A percentile compares a stretch with the other conserved stretches of the same genome.
Evolutionary conservation across 441 rosid genomes (phyloP).

Genomic region (Biscutella laevigata): DNA sequence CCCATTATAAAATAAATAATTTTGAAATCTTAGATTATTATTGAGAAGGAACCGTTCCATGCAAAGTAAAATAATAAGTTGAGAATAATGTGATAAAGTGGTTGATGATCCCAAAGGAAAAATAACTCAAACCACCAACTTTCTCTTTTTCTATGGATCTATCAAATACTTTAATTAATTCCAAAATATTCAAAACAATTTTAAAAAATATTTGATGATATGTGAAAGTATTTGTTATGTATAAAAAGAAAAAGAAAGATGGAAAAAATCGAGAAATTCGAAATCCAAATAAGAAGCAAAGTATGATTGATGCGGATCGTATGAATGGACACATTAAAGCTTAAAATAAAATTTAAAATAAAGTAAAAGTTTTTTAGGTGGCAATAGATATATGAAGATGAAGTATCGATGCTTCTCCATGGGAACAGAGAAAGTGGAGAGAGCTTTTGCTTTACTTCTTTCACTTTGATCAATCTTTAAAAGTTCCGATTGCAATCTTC

Average conservation of each 20-base stretch:
- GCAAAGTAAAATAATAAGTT: slow-evolving; percentile 18
- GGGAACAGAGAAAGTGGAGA: slow-evolving; percentile 51
- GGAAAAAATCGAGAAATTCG: slow-evolving; percentile 27
- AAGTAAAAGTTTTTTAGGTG: slow-evolving; percentile 19
- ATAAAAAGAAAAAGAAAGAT: slow-evolving; percentile 17
- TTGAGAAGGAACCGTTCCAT: slow-evolving; percentile 16
- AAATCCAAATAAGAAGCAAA: slow-evolving; percentile 58
- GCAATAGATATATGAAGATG: slow-evolving; percentile 29
- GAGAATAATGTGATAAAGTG: slow-evolving; percentile 16
- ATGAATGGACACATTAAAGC: slow-evolving; percentile 30
- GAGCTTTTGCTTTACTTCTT: slow-evolving; percentile 52
- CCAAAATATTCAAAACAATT: too few relatives aligned
- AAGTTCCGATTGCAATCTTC: slow-evolving; percentile 30
- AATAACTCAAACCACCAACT: slow-evolving; percentile 14
- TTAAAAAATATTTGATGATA: slow-evolving; percentile 1
- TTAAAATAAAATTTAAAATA: slow-evolving; percentile 14
- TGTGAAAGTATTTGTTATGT: slow-evolving; percentile 11
- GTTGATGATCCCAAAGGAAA: slow-evolving; percentile 25
- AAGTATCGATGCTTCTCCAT: slow-evolving; percentile 32
- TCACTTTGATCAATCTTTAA: slow-evolving; percentile 27
- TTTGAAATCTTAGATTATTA: slow-evolving; percentile 1
- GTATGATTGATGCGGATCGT: slow-evolving; percentile 26
- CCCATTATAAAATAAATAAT: neutral
- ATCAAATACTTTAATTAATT: slow-evolving; percentile 17
- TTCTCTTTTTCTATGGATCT: slow-evolving; percentile 16